Base-by-base conservation (phyloP, 768 basidiomycete species). In the Lanmaoa rubissima region DNA sequence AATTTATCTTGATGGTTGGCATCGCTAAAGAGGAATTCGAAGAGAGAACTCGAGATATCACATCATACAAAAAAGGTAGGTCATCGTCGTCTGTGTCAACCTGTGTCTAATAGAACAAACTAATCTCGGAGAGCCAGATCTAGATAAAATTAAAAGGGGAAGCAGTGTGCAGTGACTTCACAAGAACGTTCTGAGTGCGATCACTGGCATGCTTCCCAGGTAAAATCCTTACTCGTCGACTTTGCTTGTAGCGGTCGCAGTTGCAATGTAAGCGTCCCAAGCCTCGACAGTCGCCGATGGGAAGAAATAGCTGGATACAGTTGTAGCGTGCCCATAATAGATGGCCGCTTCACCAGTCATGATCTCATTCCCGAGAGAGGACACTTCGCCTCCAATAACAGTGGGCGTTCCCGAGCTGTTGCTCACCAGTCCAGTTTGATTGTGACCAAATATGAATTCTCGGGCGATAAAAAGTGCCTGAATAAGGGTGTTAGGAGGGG, bases 391-490 rank as follows among this genome's bases (percentile, higher is more conserved):
- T 24, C 79, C 80, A 6, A 78, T 58, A 10, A 79, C 78, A 1
- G 62, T 59, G 24, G 61, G 64, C 4, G 42, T 5, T 24, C 68
- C 72, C 1, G 62, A 68, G 47, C 49, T 51, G 10, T 66, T 71
- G 17, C 67, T 73, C 38, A 88, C 82, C 10, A 81, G 73, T 0
- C 87, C 88, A 0, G 82, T 84, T 42, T 73, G 58, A 66, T 87
- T 86, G 54, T 70, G 73, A 4, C 88, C 87, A n/a, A 90, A 71
- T 36, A 90, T 75, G 61, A 88, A 89, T 60, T 90, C 85, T 24
- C 83, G 80, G 11, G 79, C 64, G 63, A 90, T 82, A 5, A 77
- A 77, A 62, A 80, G 76, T 1, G 83, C 85, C 88, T 90, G 32
- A 53, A 42, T 1, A 0, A 12, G 1, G 3, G 4, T 2, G 24